Evolutionary conservation across 2,329 filamentous ascomycete genomes (phyloP), one percentile per base, ranked within the genome.

Genomic region (Calonectria multiphialidica): DNA sequence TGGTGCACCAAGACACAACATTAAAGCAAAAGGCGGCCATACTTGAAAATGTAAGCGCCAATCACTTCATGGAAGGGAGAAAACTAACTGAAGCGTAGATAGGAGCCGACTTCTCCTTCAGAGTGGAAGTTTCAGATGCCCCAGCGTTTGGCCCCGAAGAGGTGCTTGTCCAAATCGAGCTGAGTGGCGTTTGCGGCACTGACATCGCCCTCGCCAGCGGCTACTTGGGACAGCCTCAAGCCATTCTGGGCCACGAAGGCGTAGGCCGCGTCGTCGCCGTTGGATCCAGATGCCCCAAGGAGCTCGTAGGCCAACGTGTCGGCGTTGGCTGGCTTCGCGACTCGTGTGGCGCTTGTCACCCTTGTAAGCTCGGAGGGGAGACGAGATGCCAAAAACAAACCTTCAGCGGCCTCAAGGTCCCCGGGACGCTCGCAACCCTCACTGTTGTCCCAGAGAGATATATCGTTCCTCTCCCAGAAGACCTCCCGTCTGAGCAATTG

Each of bases 231-330:
- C 82, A 83, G 0, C 78, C 79, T 0, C 75, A 78, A 6, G 72
- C 80, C 28, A 81, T 85, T 2, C 79, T 85, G 0, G 86, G 86
- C 5, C 86, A 88, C 59, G 86, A 88, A 72, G 86, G 86, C 9
- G 83, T 87, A 1, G 86, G 86, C 1, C 79, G 77, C 13, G 79
- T 87, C 18, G 82, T 79, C 5, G 78, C 74, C 28, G 71, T 87
- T 2, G 86, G 86, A 1, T 77, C 80, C 35, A 79, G 81, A 40
- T 79, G 84, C 4, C 23, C 74, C 4, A 68, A 74, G 2, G 72
- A 82, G 18, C 23, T 73, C 16, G 33, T 82, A 2, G 84, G 83
- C 37, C 80, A 84, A 57, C 82, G 83, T 1, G 82, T 85, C 0
- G 85, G 84, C 18, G 77, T 87, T 0, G 82, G 81, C 1, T 86